These are phyloP conservation scores for Stereocaulon alpinum DNA, from an alignment of 495 filamentous ascomycete genomes.

Conservation along the genomic window DNA sequence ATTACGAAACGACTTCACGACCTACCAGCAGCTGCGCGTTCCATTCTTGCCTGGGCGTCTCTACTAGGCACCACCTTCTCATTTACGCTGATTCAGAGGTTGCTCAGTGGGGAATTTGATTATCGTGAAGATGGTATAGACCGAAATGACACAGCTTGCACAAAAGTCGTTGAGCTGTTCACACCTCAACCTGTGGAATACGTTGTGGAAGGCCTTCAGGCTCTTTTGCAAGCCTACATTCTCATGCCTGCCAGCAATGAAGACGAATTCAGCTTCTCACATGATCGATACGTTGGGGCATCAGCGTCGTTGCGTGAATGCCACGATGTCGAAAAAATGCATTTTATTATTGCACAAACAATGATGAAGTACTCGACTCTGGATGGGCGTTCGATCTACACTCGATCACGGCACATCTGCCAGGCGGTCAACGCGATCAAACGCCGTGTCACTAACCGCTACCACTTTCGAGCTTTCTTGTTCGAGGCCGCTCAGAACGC, in stretches of 20 bases:
- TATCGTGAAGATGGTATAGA: constrained; percentile 37
- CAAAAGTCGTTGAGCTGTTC: constrained; percentile 23
- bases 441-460: constrained; percentile 44
- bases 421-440: constrained; percentile 63
- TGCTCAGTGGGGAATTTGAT: constrained; percentile 59
- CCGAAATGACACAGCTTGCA: constrained; percentile 27
- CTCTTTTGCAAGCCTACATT: constrained; percentile 64
- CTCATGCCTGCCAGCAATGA: constrained; percentile 66
- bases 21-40: constrained; percentile 55
- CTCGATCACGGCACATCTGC: constrained; percentile 65
- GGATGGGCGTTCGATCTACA: constrained; percentile 48
- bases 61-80: constrained; percentile 70
- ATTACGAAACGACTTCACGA: constrained; percentile 67
- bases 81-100: constrained; percentile 65
- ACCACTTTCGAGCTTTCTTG: constrained; percentile 59
- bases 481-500: constrained; percentile 67
- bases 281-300: constrained; percentile 74
- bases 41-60: constrained; percentile 80
- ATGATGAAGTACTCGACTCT: constrained; percentile 58
- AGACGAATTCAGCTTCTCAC: constrained; percentile 67
- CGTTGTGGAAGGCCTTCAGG: constrained; percentile 65
- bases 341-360: constrained; percentile 72
- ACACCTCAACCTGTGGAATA: constrained; percentile 35
- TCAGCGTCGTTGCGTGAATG: constrained; percentile 59
- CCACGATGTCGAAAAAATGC: constrained; percentile 62